Evolutionary conservation across 106 monocot genomes (phyloP), one percentile per base, ranked within the genome.

Genomic region (Phalaenopsis equestris): DNA sequence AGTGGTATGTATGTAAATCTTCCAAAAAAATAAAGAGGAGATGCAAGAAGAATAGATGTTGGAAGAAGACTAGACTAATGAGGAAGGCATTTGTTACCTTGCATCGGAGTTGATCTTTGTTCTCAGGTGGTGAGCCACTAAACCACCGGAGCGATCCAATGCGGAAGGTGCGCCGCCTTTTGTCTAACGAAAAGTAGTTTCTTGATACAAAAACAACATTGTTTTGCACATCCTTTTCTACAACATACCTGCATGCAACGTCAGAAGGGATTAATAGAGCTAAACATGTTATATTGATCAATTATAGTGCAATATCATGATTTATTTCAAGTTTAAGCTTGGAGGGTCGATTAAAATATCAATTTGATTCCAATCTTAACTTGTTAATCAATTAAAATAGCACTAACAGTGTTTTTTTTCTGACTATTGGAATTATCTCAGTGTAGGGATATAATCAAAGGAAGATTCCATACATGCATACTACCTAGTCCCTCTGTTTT

Each of bases 171-270:
- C 94, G 84, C 78, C 94, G 87, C 67, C 82, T 86, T 86, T 98
- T 98, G 70, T 98, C 98, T 74, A 90, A 42, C 21, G 98, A 98
- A 81, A 87, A 98, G 79, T 98, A 98, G 76, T 94, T 91, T 77
- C 98, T 90, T n/a, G 98, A 94, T 46, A 93, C 91, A 81, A 94
- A 98, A 80, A 98, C 84, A 45, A 94, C 98, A 82, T 98, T 98
- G 73, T 98, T 92, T 43, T 90, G 84, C 55, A 88, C 89, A 88
- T 94, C 94, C 84, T 98, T 98, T 80, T 90, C 92, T 65, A 98
- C 94, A 85, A 98, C 98, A 87, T 92, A 98, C 97, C 97, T 98
- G 80, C 58, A 89, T 12, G 64, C 24, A 6, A 23, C 24, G 23
- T 23, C 64, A 65, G 8, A 65, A 1, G 64, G 21, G 18, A 61